Percentiles rank a stretch among this genome's conserved stretches.
phyloP scores from a whole-genome alignment of 345 rosid genomes.

The Dipteronia dyeriana region DNA sequence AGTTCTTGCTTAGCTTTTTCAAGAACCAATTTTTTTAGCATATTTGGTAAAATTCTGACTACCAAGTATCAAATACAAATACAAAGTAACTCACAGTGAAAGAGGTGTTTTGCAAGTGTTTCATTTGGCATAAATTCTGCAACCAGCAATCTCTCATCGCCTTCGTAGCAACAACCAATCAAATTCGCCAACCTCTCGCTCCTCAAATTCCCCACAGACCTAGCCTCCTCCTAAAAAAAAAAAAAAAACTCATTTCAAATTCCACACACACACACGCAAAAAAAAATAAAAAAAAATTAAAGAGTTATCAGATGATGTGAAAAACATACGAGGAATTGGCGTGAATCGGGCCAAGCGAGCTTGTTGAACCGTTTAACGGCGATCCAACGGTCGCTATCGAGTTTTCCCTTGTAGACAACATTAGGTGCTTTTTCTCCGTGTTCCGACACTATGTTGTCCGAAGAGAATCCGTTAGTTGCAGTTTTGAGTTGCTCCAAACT shows the following conservation, averaged over 20 bases:
- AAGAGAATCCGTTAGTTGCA: constrained; percentile 75
- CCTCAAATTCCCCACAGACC: constrained; percentile 82
- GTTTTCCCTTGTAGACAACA: constrained; percentile 82
- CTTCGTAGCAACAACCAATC: constrained; percentile 88
- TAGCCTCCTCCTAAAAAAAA: constrained; percentile 78
- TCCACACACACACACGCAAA: not conserved
- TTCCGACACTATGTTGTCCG: constrained; percentile 91
- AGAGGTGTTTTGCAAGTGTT: constrained; percentile 93
- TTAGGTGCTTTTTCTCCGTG: constrained; percentile 98
- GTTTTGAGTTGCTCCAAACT: constrained; percentile 70
- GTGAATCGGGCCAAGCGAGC: constrained; percentile 91
- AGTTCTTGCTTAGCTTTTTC: not conserved
- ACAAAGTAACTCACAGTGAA: constrained; percentile 63
- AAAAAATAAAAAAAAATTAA: not conserved
- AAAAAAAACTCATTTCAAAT: not conserved
- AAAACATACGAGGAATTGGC: constrained; percentile 81
- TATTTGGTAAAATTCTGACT: not conserved
- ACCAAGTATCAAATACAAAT: not conserved
- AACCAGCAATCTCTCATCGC: constrained; percentile 84
- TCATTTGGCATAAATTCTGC: constrained; percentile 95
- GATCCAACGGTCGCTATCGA: constrained; percentile 68
- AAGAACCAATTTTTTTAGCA: not conserved
- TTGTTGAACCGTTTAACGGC: constrained; percentile 92
- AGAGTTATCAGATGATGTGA: no score
- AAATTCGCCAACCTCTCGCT: constrained; percentile 83